Evolutionary conservation across 352 stramenopile genomes (phyloP).

Genomic region (Globisporangium paddicum): DNA sequence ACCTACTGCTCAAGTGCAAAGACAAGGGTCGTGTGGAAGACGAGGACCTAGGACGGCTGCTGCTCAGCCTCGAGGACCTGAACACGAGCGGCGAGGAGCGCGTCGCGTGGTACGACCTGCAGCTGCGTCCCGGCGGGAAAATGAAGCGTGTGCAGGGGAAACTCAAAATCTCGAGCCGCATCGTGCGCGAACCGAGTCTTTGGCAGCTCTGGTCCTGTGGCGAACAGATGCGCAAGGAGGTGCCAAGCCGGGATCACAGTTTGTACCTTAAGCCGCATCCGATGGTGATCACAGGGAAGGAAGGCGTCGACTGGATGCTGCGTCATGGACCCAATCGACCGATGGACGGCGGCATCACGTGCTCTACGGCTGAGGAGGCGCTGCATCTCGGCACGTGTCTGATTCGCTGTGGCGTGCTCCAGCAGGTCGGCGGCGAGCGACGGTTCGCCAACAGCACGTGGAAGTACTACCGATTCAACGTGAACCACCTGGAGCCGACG

Average conservation of each 20-base stretch:
- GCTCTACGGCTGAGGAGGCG: constrained; percentile 78
- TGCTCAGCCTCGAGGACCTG: constrained; percentile 79
- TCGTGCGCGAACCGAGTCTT: constrained; percentile 75
- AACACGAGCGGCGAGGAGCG: constrained; percentile 81
- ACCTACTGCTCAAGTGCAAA: constrained; percentile 85
- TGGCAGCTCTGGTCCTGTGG: constrained; percentile 82
- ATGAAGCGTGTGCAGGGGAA: constrained; percentile 86
- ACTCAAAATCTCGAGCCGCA: constrained; percentile 79
- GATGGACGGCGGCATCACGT: constrained; percentile 82
- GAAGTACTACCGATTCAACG: constrained; percentile 87
- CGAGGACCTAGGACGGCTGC: constrained; percentile 70
- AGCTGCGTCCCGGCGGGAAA: constrained; percentile 69
- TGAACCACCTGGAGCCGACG: constrained; percentile 62
- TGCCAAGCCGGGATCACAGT: constrained; percentile 63
- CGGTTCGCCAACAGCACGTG: constrained; percentile 79
- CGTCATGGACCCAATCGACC: constrained; percentile 80
- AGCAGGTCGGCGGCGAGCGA: constrained; percentile 65
- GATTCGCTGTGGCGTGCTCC: constrained; percentile 63
- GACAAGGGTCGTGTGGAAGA: constrained; percentile 83
- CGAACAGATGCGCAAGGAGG: constrained; percentile 78
- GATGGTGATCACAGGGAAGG: constrained; percentile 74
- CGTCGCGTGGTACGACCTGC: constrained; percentile 83
- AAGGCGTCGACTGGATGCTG: constrained; percentile 82
- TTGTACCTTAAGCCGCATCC: constrained; percentile 84
- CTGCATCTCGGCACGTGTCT: constrained; percentile 69